Evolutionary conservation across 1,284 basidiomycete species (phyloP).

Genomic region (Sanguinoderma infundibulare): DNA sequence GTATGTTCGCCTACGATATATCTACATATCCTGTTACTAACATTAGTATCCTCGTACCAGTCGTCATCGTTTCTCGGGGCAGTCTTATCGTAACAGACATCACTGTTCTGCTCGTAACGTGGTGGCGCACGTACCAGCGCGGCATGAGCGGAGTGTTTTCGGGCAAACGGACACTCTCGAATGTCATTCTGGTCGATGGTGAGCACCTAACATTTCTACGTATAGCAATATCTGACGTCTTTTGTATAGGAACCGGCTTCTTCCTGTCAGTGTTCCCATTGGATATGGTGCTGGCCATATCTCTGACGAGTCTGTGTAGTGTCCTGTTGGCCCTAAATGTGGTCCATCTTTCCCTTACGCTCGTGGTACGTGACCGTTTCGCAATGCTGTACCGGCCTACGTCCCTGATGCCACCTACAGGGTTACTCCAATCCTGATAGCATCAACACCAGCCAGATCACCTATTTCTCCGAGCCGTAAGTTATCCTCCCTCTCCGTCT

Average conservation of each 20-base stretch:
- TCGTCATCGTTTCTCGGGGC: constrained; percentile 2
- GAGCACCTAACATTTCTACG: not conserved
- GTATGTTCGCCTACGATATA: not conserved
- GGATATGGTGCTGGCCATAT: no score
- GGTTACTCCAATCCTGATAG: not conserved
- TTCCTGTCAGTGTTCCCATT: constrained; percentile 1
- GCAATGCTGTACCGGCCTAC: no score
- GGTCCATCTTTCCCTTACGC: no score
- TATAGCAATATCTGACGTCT: not conserved
- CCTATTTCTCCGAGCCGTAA: not conserved
- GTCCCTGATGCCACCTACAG: not conserved
- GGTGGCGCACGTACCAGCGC: not conserved
- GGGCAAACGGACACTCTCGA: not conserved
- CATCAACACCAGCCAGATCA: not conserved
- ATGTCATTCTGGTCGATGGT: not conserved
- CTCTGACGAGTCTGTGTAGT: no score
- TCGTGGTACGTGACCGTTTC: not conserved
- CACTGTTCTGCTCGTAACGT: constrained; percentile 2
- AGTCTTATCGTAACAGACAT: constrained; percentile 5
- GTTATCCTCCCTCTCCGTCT: not conserved
- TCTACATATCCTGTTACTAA: no score
- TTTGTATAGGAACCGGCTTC: not conserved
- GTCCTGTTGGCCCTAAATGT: no score
- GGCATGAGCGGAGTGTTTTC: not conserved
- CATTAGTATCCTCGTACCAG: no score